Conservation (phyloP, 2,329 filamentous ascomycete genomes). For the Orbilia blumenaviensis region DNA sequence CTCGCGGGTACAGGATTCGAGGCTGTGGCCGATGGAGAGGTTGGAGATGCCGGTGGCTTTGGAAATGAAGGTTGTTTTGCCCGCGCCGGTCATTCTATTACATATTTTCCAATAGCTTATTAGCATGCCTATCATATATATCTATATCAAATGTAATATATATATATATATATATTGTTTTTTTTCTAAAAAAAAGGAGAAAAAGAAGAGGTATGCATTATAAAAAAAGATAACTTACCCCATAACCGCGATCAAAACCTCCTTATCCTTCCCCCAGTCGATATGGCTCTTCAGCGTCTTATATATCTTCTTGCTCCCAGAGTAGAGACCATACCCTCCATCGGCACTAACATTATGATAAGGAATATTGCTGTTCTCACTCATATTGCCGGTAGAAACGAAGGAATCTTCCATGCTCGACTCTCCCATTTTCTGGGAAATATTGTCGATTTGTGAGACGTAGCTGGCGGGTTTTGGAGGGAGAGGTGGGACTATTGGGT, state of each 20-base stretch:
- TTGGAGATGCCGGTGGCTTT: slow-evolving; percentile 59
- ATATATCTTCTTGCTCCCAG: slow-evolving; percentile 19
- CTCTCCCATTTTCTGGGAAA: slow-evolving; percentile 22
- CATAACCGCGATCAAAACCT: slow-evolving; percentile 57
- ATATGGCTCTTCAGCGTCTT: slow-evolving; percentile 38
- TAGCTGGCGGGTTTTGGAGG: slow-evolving; percentile 44
- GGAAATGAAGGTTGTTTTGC: slow-evolving; percentile 62
- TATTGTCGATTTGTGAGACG: slow-evolving; percentile 17
- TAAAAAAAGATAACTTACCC: slow-evolving; percentile 40
- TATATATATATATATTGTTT: no score
- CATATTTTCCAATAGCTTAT: no score
- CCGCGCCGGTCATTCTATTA: slow-evolving; percentile 60
- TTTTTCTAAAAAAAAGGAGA: no score
- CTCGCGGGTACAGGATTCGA: slow-evolving; percentile 59
- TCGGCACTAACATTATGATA: no score
- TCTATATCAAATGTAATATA: no score
- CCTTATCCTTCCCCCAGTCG: slow-evolving; percentile 48
- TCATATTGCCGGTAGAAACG: slow-evolving; percentile 31
- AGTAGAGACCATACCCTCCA: slow-evolving; percentile 16
- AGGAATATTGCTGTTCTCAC: no score
- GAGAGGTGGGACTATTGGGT: slow-evolving; percentile 15
- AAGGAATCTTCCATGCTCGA: slow-evolving; percentile 34
- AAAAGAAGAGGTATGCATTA: no score
- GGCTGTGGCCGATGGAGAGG: slow-evolving; percentile 59
- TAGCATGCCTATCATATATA: no score